Percentiles rank a stretch among this genome's conserved stretches.
Conservation (phyloP, 75 land plant genomes). For the Larix kaempferi region DNA sequence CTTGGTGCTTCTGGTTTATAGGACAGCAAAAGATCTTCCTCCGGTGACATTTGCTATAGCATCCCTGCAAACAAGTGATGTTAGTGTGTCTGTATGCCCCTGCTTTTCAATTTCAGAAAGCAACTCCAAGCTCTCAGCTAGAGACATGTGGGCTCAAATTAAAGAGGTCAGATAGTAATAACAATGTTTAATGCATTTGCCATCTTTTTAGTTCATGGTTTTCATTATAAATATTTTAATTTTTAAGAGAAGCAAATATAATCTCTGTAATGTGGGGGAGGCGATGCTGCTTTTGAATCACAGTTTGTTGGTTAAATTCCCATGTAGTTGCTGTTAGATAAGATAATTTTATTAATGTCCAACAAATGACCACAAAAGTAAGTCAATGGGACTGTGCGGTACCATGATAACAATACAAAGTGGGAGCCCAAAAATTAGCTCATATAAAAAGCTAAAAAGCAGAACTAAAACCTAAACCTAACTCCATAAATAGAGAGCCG, state of each 20-base stretch:
- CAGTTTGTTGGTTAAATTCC: no score
- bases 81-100: constrained; percentile 79
- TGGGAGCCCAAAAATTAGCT: no score
- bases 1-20: neutral
- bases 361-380: no score
- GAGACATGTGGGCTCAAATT: constrained; percentile 87
- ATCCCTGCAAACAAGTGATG: constrained; percentile 63
- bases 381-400: no score
- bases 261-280: neutral
- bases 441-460: no score
- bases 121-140: constrained; percentile 53
- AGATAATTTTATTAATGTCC: no score
- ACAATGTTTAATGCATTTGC: no score
- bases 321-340: no score
- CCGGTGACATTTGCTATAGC: constrained; percentile 91
- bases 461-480: no score
- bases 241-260: neutral
- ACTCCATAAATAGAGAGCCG: no score
- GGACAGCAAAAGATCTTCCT: constrained; percentile 64
- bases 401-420: no score
- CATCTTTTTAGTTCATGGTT: neutral
- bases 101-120: constrained; percentile 76
- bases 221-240: neutral
- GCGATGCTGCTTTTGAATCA: no score
- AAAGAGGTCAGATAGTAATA: constrained; percentile 62